A percentile compares a stretch with the other conserved stretches of the same genome.
Evolutionary conservation across 2,329 filamentous ascomycete genomes (phyloP).

Genomic region (Thielaviopsis euricoi): DNA sequence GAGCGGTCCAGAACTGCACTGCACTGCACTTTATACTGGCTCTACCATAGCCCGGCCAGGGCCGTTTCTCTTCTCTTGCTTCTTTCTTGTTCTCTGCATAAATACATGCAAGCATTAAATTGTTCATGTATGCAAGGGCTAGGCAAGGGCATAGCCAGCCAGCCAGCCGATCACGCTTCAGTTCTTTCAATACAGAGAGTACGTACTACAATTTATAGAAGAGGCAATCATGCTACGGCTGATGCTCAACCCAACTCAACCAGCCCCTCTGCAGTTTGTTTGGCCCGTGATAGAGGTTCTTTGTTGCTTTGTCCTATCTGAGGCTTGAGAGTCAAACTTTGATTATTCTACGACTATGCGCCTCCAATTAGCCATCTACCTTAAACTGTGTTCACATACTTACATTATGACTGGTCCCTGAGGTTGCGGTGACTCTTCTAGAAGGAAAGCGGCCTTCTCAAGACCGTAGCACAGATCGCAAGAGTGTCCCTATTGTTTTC

Average conservation of each 20-base stretch:
- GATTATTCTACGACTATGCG: background rate
- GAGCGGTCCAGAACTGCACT: background rate
- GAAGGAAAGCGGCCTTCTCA: background rate
- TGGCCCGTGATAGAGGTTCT: background rate
- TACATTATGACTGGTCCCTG: too few relatives aligned
- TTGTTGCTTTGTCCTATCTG: background rate
- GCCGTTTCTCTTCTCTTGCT: background rate
- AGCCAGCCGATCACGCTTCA: too few relatives aligned
- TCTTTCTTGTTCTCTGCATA: background rate
- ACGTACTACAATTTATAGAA: too few relatives aligned
- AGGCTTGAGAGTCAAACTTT: background rate
- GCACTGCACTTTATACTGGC: too few relatives aligned
- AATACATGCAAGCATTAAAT: background rate
- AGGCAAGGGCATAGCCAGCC: too few relatives aligned
- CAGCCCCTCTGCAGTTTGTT: background rate
- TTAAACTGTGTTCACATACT: too few relatives aligned
- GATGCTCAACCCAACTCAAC: background rate
- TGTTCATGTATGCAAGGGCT: background rate
- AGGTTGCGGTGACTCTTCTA: background rate
- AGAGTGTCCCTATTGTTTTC: background rate
- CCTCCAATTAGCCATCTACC: too few relatives aligned
- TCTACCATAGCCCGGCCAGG: background rate
- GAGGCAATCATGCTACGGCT: background rate
- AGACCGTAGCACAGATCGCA: background rate
- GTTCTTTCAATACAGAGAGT: too few relatives aligned